These are phyloP conservation scores for Capsicum chinense DNA, from an alignment of 257 asterid species.

Conservation along the genomic window DNA sequence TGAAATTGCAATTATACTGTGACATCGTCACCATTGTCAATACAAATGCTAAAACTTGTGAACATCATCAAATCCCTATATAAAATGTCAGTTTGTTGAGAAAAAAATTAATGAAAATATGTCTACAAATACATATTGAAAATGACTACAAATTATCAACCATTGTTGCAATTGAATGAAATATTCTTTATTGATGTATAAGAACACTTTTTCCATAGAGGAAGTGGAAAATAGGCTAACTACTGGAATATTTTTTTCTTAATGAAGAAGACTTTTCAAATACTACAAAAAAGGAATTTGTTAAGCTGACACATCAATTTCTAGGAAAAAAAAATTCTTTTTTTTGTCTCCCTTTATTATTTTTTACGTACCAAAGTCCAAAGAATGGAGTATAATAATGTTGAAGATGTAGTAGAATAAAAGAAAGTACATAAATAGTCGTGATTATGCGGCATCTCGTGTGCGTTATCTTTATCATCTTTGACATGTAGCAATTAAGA, in stretches of 20 bases:
- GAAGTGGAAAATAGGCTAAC: constrained; percentile 13
- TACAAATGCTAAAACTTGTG: too few species aligned
- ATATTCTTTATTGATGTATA: neutral
- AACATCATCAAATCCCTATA: too few species aligned
- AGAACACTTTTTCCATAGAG: neutral
- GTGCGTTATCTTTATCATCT: constrained; percentile 7
- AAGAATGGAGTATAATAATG: neutral
- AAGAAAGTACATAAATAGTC: neutral
- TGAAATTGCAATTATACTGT: neutral
- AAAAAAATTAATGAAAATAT: too few species aligned
- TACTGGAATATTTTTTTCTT: neutral
- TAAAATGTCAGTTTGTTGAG: too few species aligned
- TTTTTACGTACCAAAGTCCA: neutral
- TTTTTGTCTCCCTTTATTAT: too few species aligned
- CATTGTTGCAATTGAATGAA: neutral
- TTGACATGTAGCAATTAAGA: neutral
- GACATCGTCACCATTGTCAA: neutral
- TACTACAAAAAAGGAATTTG: neutral
- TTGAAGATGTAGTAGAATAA: neutral
- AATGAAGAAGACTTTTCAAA: neutral
- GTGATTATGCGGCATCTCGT: constrained; percentile 26
- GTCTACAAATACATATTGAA: neutral
- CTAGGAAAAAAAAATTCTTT: neutral
- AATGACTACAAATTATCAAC: neutral
- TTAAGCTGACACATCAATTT: constrained; percentile 11